Base-by-base conservation (phyloP, 2,329 filamentous ascomycete genomes). In the Claviceps fusiformis region DNA sequence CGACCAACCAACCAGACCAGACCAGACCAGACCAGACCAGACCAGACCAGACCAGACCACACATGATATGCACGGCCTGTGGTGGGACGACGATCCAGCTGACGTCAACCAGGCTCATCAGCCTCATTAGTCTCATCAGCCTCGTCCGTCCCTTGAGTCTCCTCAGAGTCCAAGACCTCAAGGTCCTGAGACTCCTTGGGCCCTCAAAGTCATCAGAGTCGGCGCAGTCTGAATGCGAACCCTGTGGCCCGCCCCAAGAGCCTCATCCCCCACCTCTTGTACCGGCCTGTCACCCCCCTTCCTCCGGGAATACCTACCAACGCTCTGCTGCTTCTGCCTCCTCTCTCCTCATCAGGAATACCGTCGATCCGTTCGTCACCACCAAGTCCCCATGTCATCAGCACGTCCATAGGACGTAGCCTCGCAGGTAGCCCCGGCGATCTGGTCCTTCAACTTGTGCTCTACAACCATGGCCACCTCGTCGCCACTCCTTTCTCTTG, bases 401-500 rank as follows among this genome's bases (percentile, higher is more conserved):
- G 17, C 27, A 33, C 48, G 15, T n/a, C 37, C 13, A 31, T 51
- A 45, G 33, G 17, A 27, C 31, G 37, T 17, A 41, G 39, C 39
- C 39, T 29, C n/a, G 13, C 19, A 41, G 45, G n/a, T 24, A 19
- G 9, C 39, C 27, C 44, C 44, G 19, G 9, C 45, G 15, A 17
- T 35, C 6, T 35, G 17, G 17, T 43, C 27, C 15, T 44, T 4
- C 19, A 35, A 27, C 31, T 24, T n/a, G 27, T 11, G 15, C 52
- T 37, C 29, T 39, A 45, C 48, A 29, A 47, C 15, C 44, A 55
- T 52, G 56, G 19, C 50, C 8, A 19, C 53, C 11, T 46, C 53
- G 31, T 55, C 56, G 39, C 37, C 56, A 29, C 24, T 53, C 31
- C 37, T 69, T 50, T 67, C 64, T 27, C 65, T 68, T 58, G 59